Conservation (phyloP, 306 rosid species). For the Lagenaria siceraria region DNA sequence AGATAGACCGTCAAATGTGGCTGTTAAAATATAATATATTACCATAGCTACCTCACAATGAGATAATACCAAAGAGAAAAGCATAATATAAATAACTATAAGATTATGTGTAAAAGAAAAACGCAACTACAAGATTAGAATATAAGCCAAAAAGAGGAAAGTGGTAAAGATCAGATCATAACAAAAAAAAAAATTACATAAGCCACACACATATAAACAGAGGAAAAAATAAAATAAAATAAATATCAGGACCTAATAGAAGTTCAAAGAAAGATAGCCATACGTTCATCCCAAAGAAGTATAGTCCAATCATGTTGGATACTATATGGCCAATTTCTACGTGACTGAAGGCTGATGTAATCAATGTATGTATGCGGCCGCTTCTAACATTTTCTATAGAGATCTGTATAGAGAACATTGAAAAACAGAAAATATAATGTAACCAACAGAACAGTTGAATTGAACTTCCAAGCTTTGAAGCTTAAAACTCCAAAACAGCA, state of each 20-base stretch:
- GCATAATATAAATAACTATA: background rate
- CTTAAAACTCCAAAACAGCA: background rate
- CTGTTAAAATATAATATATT: background rate
- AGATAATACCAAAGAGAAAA: background rate
- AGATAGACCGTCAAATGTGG: background rate
- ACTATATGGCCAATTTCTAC: conserved; percentile 38
- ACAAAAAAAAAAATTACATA: background rate
- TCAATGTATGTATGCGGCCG: conserved; percentile 77
- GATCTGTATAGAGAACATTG: conserved; percentile 39
- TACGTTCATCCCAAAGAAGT: conserved; percentile 74
- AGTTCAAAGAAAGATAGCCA: conserved; percentile 21
- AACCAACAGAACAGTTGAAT: background rate
- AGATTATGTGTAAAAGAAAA: background rate
- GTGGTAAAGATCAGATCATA: background rate
- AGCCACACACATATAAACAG: background rate
- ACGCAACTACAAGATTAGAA: background rate
- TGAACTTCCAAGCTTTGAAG: background rate
- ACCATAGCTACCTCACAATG: background rate
- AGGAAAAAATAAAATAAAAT: background rate
- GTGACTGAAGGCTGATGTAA: conserved; percentile 89
- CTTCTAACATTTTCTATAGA: conserved; percentile 53
- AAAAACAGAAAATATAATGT: conserved; percentile 11
- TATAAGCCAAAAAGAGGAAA: background rate
- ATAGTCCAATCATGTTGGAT: conserved; percentile 75
- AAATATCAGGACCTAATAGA: background rate